Conservation (phyloP, 257 asterid genomes). For the Mentha longifolia region DNA sequence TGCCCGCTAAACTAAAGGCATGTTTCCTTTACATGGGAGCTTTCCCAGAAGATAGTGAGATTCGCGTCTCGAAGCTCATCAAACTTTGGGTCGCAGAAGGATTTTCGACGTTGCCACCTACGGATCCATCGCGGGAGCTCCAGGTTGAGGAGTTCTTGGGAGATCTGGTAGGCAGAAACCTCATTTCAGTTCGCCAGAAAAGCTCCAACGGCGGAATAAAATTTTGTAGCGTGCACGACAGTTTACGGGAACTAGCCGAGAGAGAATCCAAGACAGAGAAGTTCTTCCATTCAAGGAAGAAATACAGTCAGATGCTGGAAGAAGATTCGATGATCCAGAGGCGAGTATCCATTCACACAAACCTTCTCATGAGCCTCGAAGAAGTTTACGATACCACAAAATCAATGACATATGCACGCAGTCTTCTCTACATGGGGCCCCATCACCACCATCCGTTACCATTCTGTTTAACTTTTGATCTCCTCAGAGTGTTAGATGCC, state of each 20-base stretch:
- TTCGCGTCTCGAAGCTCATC: slow-evolving; percentile 35
- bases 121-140: too few relatives aligned
- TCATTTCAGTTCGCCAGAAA: neutral
- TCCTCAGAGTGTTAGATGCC: slow-evolving; percentile 42
- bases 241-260: neutral
- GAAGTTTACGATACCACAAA: slow-evolving; percentile 16
- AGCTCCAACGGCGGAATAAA: neutral
- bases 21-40: too few relatives aligned
- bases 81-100: slow-evolving; percentile 48
- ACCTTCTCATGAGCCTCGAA: slow-evolving; percentile 34
- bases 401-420: slow-evolving; percentile 16
- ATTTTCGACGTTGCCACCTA: neutral
- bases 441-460: slow-evolving; percentile 38
- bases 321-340: neutral
- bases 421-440: slow-evolving; percentile 32
- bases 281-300: neutral
- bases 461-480: slow-evolving; percentile 28
- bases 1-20: slow-evolving; percentile 36
- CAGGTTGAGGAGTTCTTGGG: neutral
- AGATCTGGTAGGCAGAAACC: neutral
- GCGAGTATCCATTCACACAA: slow-evolving; percentile 35
- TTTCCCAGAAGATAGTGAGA: slow-evolving; percentile 38
- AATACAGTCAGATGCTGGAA: neutral
- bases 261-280: neutral
- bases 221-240: neutral